phyloP scores from a whole-genome alignment of 495 filamentous ascomycete species.

The Massariosphaeria phaeospora region DNA sequence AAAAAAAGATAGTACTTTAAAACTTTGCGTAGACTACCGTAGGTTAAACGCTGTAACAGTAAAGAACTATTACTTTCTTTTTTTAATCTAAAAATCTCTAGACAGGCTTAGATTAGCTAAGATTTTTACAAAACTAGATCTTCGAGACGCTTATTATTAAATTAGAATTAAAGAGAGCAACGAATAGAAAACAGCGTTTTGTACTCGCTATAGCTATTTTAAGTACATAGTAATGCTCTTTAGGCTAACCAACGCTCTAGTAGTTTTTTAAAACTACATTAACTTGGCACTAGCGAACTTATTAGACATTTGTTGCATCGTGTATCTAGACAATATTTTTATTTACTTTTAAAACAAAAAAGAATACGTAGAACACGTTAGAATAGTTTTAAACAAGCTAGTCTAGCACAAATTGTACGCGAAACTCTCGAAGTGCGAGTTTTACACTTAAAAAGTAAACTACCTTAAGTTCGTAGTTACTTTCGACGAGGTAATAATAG shows the following conservation, averaged over 20 bases:
- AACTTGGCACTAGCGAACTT: not conserved
- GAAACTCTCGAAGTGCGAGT: too few species aligned
- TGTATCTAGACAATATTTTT: not conserved
- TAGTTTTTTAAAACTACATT: not conserved
- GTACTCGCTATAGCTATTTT: not conserved
- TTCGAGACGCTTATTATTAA: not conserved
- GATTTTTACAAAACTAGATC: not conserved
- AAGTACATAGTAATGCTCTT: not conserved
- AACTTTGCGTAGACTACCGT: not conserved
- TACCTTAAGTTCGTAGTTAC: too few species aligned
- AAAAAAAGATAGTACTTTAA: not conserved
- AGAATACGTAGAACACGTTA: not conserved
- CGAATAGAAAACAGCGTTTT: slow-evolving; percentile 1
- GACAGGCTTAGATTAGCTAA: not conserved
- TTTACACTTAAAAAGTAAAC: too few species aligned
- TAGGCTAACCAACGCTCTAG: not conserved
- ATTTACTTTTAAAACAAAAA: not conserved
- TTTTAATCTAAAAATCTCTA: not conserved
- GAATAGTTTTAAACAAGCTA: too few species aligned
- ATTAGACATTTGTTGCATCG: not conserved
- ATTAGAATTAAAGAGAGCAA: not conserved
- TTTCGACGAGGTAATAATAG: too few species aligned
- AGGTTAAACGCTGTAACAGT: not conserved
- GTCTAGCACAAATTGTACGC: too few species aligned
- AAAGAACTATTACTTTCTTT: not conserved